Conservation (phyloP, 2,329 filamentous ascomycete species). For the Penicillium sp. region DNA sequence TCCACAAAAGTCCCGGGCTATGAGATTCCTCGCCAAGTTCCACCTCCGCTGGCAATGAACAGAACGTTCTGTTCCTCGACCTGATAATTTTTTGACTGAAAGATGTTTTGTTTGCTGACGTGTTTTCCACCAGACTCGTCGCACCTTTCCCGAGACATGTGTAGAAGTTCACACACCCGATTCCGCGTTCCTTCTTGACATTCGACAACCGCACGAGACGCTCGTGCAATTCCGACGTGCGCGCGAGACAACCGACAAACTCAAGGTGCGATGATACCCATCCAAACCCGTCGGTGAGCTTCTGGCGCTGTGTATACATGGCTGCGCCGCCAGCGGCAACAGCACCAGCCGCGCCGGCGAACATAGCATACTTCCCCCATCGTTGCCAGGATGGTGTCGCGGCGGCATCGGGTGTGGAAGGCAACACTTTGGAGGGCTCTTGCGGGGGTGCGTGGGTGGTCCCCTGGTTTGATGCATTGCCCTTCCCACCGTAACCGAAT, state of each 20-base stretch:
- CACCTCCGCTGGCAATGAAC: slow-evolving; percentile 66
- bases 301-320: slow-evolving; percentile 80
- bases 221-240: slow-evolving; percentile 75
- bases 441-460: slow-evolving; percentile 9
- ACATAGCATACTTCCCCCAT: slow-evolving; percentile 83
- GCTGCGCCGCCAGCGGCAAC: slow-evolving; percentile 78
- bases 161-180: slow-evolving; percentile 85
- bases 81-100: slow-evolving; percentile 40
- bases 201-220: slow-evolving; percentile 67
- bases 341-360: slow-evolving; percentile 75
- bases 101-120: slow-evolving; percentile 22
- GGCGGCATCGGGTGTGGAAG: slow-evolving; percentile 44
- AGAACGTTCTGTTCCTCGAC: slow-evolving; percentile 75
- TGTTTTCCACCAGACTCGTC: slow-evolving; percentile 27
- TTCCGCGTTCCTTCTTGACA: slow-evolving; percentile 61
- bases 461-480: slow-evolving; percentile 15
- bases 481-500: slow-evolving; percentile 62
- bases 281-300: slow-evolving; percentile 69
- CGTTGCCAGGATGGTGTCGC: slow-evolving; percentile 62
- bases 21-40: slow-evolving; percentile 27
- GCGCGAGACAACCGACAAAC: slow-evolving; percentile 85
- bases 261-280: slow-evolving; percentile 91
- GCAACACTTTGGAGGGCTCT: slow-evolving; percentile 21
- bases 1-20: slow-evolving; percentile 55
- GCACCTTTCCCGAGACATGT: slow-evolving; percentile 74